These are phyloP conservation scores for Sarocladium brachiariae DNA, from an alignment of 2,329 filamentous ascomycete species.

Conservation along the genomic window DNA sequence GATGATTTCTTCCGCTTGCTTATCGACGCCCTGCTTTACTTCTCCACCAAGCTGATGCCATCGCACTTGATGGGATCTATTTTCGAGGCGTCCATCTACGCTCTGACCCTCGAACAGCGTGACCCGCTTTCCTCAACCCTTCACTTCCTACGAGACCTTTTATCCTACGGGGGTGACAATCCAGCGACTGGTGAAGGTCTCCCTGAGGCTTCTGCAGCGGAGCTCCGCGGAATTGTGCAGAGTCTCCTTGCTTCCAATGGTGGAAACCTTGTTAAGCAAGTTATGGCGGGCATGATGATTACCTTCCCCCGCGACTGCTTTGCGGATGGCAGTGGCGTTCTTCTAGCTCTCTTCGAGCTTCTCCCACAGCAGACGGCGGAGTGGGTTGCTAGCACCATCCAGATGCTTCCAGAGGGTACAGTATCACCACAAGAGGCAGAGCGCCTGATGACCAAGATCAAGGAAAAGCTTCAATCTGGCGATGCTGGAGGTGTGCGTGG, in stretches of 20 bases:
- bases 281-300: conserved; percentile 98
- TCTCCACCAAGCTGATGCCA: conserved; percentile 74
- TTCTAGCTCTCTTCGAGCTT: conserved; percentile 83
- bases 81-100: conserved; percentile 79
- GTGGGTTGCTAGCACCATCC: conserved; percentile 81
- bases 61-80: conserved; percentile 76
- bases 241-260: conserved; percentile 64
- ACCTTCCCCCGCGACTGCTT: conserved; percentile 95
- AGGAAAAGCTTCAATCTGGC: conserved; percentile 64
- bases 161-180: conserved; percentile 79
- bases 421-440: conserved; percentile 75
- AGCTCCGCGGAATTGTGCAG: conserved; percentile 68
- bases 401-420: conserved; percentile 74
- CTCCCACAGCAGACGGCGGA: conserved; percentile 69
- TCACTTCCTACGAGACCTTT: conserved; percentile 85
- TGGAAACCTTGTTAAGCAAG: conserved; percentile 74
- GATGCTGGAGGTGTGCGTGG: conserved; percentile 58
- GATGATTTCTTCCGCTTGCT: conserved; percentile 95
- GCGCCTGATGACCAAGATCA: conserved; percentile 72
- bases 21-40: conserved; percentile 88
- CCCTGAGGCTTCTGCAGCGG: conserved; percentile 53
- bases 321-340: conserved; percentile 85
- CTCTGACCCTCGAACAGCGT: conserved; percentile 81
- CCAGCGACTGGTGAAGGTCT: conserved; percentile 54
- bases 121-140: conserved; percentile 87